Conservation (phyloP, 192 early-diverging fungal species). For the Funneliformis mosseae region DNA sequence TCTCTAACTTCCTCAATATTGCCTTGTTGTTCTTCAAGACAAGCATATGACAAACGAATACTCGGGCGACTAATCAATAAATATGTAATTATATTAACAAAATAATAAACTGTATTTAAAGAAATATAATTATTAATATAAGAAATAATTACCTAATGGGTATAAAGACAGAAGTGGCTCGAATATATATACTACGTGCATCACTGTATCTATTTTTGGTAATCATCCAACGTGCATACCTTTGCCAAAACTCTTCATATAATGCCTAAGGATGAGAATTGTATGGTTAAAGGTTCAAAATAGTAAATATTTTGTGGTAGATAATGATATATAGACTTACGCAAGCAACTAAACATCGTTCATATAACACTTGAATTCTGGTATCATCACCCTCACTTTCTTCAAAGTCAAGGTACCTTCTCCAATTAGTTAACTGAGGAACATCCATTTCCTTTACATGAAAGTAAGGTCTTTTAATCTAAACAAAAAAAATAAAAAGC, state of each 20-base stretch:
- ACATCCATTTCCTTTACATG: conserved; percentile 79
- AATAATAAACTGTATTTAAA: background rate
- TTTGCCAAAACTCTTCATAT: conserved; percentile 79
- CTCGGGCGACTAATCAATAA: conserved; percentile 41
- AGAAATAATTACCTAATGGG: conserved; percentile 43
- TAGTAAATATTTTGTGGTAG: background rate
- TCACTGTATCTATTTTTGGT: conserved; percentile 50
- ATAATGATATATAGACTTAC: conserved; percentile 48
- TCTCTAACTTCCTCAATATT: conserved; percentile 54
- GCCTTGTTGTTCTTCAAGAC: conserved; percentile 66
- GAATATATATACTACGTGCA: conserved; percentile 50
- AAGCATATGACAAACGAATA: conserved; percentile 59
- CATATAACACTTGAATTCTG: conserved; percentile 66
- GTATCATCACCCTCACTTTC: conserved; percentile 58
- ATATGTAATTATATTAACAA: background rate
- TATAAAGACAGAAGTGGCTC: conserved; percentile 60
- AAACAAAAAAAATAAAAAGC: background rate
- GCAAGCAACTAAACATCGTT: conserved; percentile 75
- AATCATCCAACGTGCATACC: conserved; percentile 64
- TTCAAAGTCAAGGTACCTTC: conserved; percentile 74
- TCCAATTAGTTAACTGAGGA: conserved; percentile 68
- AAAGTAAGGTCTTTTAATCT: conserved; percentile 77
- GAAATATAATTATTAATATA: background rate
- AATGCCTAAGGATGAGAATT: conserved; percentile 52
- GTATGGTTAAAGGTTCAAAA: background rate